A percentile compares a stretch with the other conserved stretches of the same genome.
phyloP scores from a whole-genome alignment of 2,329 filamentous ascomycete genomes.

The Penicillium sclerotigenum region DNA sequence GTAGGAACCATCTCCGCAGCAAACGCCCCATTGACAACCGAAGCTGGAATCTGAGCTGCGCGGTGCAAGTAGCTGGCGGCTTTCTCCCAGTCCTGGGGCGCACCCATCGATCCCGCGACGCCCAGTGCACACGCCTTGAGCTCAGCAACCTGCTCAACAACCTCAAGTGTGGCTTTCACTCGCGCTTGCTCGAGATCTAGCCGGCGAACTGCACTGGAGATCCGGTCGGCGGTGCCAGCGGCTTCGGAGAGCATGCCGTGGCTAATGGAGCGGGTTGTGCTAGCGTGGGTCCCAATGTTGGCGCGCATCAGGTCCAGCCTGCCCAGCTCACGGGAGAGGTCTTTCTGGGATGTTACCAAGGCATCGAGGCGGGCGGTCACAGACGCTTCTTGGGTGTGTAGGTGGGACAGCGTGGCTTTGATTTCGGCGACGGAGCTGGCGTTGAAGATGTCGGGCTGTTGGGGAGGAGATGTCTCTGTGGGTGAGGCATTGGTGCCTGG shows the following conservation, averaged over 20 bases:
- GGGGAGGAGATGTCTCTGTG: conserved; percentile 2
- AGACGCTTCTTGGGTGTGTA: conserved; percentile 71
- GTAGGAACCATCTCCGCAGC: conserved; percentile 91
- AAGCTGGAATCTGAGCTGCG: conserved; percentile 73
- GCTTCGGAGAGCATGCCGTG: conserved; percentile 87
- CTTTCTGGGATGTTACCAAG: conserved; percentile 77
- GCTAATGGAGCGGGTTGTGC: conserved; percentile 77
- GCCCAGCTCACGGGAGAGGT: conserved; percentile 80
- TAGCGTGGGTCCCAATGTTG: conserved; percentile 80
- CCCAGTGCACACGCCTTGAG: conserved; percentile 95
- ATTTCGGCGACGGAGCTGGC: conserved; percentile 76
- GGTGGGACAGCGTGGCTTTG: conserved; percentile 68
- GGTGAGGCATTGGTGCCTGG: conserved; percentile 4
- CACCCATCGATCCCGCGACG: conserved; percentile 93
- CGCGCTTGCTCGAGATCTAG: conserved; percentile 88
- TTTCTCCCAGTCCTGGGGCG: conserved; percentile 97
- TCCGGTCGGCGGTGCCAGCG: conserved; percentile 76
- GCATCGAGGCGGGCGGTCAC: conserved; percentile 72
- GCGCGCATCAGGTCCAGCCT: conserved; percentile 87
- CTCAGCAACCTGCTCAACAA: conserved; percentile 95
- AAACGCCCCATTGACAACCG: conserved; percentile 79
- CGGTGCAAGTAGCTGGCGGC: conserved; percentile 85
- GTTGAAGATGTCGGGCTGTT: conserved; percentile 55
- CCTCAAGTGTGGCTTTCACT: conserved; percentile 83
- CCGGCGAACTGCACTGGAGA: conserved; percentile 80